These are phyloP conservation scores for Rhizopogon salebrosus DNA, from an alignment of 768 basidiomycete genomes.

Conservation along the genomic window DNA sequence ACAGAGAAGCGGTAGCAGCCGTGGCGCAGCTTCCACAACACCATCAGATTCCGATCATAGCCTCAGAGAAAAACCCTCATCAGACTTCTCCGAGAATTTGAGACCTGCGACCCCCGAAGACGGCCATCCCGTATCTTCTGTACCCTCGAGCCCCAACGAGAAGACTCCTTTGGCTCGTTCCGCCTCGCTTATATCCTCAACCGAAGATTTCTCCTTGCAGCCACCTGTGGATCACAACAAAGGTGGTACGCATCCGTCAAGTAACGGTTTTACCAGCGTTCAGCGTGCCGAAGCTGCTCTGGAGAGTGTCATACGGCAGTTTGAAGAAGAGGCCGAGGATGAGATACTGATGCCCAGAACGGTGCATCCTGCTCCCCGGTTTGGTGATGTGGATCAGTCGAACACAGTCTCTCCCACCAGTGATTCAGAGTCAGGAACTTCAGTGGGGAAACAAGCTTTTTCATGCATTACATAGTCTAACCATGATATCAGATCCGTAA, in stretches of 20 bases:
- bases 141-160: constrained; percentile 39
- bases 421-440: constrained; percentile 12
- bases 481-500: constrained; percentile 14
- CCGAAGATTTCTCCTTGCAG: constrained; percentile 22
- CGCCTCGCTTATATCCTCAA: constrained; percentile 34
- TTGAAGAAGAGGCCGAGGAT: constrained; percentile 71
- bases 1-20: constrained; percentile 36
- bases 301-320: constrained; percentile 70
- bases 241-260: constrained; percentile 22
- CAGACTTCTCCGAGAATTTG: constrained; percentile 41
- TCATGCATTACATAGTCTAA: constrained; percentile 15
- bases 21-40: constrained; percentile 36
- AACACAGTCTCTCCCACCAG: constrained; percentile 15
- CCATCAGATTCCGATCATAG: constrained; percentile 41
- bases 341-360: constrained; percentile 73
- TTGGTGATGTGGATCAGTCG: constrained; percentile 20
- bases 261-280: constrained; percentile 45
- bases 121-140: constrained; percentile 33
- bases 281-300: constrained; percentile 65
- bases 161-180: constrained; percentile 36
- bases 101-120: constrained; percentile 55
- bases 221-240: constrained; percentile 9
- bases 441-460: constrained; percentile 17
- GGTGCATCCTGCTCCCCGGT: constrained; percentile 40
- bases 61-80: constrained; percentile 39